Evolutionary conservation across 2,329 filamentous ascomycete genomes (phyloP).

Genomic region (Aotearoamyces nothofagi): DNA sequence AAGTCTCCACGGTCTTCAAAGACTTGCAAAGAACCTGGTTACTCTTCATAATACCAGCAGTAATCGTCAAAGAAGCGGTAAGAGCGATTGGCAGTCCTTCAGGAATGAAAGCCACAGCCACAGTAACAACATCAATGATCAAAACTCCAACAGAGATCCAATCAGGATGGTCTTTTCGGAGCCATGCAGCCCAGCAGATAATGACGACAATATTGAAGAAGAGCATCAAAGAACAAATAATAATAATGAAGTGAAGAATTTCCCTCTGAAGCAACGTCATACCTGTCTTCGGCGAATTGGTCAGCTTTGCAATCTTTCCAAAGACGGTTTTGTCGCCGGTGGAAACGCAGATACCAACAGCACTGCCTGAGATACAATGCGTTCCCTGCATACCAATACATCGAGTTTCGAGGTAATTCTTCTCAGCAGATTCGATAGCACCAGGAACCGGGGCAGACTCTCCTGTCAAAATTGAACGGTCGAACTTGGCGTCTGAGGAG

Average conservation of each 20-base stretch:
- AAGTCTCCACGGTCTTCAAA: conserved; percentile 58
- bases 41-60: conserved; percentile 57
- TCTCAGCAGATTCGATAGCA: conserved; percentile 15
- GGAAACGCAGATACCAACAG: conserved; percentile 49
- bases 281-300: conserved; percentile 47
- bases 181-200: conserved; percentile 51
- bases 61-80: conserved; percentile 55
- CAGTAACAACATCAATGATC: conserved; percentile 56
- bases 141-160: conserved; percentile 57
- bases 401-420: conserved; percentile 54
- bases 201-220: conserved; percentile 46
- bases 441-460: conserved; percentile 36
- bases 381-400: conserved; percentile 63
- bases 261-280: conserved; percentile 56
- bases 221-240: conserved; percentile 51
- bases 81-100: conserved; percentile 55
- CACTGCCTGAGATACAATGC: conserved; percentile 53
- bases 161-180: conserved; percentile 43
- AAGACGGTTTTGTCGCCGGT: conserved; percentile 57
- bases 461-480: conserved; percentile 55
- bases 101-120: conserved; percentile 59
- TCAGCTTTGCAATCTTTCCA: conserved; percentile 55
- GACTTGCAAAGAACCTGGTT: conserved; percentile 66
- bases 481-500: conserved; percentile 52
- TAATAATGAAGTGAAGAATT: conserved; percentile 51